Percentiles rank a stretch among this genome's conserved stretches.
phyloP scores from a whole-genome alignment of 2,329 filamentous ascomycete genomes.

The Aspergillus oerlinghausenensis region DNA sequence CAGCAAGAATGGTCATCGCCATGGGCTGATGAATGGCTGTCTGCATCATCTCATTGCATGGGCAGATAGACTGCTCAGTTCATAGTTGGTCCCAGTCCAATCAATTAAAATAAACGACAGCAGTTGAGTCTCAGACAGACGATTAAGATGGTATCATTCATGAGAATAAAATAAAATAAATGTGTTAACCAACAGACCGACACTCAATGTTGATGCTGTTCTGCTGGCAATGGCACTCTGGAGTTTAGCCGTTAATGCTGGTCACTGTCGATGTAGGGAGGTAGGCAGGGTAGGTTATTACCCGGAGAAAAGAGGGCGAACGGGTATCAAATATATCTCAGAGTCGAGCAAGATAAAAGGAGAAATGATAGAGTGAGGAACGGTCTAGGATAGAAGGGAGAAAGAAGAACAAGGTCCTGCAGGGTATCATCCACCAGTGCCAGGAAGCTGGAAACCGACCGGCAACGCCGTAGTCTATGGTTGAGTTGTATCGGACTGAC shows the following conservation, averaged over 20 bases:
- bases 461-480: too few relatives aligned
- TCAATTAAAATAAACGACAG: background rate
- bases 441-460: background rate
- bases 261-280: background rate
- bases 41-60: constrained; percentile 32
- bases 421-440: background rate
- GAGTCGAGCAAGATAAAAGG: background rate
- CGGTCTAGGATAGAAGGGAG: background rate
- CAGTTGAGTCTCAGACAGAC: background rate
- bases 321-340: background rate
- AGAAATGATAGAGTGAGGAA: background rate
- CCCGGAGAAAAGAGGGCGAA: background rate
- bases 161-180: background rate
- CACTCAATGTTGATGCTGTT: background rate
- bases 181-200: too few relatives aligned
- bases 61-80: constrained; percentile 17
- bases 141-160: background rate
- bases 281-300: background rate
- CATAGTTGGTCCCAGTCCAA: constrained; percentile 19
- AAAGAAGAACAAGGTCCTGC: background rate
- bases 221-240: too few relatives aligned
- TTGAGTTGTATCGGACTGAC: too few relatives aligned
- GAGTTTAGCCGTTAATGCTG: background rate
- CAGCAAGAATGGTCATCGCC: constrained; percentile 28
- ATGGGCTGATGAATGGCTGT: constrained; percentile 28